These are phyloP conservation scores for Pseudogymnoascus verrucosus DNA, from an alignment of 2,329 filamentous ascomycete species.

Conservation along the genomic window DNA sequence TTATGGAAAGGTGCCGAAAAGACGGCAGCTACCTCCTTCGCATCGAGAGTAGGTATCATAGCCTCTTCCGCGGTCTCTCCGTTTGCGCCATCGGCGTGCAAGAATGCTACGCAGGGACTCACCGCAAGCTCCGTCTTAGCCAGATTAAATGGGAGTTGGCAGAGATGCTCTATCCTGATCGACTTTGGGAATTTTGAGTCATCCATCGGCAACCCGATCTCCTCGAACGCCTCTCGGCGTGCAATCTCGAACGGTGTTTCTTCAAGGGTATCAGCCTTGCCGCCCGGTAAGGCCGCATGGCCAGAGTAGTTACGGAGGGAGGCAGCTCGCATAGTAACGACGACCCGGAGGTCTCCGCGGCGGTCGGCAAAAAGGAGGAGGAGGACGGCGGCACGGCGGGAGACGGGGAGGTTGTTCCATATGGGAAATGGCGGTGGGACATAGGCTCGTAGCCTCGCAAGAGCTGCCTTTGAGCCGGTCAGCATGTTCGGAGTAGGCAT, in stretches of 20 bases:
- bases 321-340: constrained; percentile 60
- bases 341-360: constrained; percentile 66
- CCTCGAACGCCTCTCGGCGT: constrained; percentile 82
- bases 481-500: constrained; percentile 10
- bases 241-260: constrained; percentile 72
- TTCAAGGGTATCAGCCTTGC: constrained; percentile 52
- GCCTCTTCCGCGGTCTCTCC: constrained; percentile 53
- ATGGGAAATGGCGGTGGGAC: constrained; percentile 51
- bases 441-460: constrained; percentile 54
- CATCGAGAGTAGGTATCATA: constrained; percentile 74
- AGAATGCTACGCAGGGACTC: constrained; percentile 67
- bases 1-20: constrained; percentile 85
- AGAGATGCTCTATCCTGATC: constrained; percentile 81
- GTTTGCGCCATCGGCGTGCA: constrained; percentile 51
- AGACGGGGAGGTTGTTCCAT: constrained; percentile 54
- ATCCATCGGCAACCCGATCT: constrained; percentile 77
- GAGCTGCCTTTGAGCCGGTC: constrained; percentile 23
- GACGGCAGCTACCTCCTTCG: constrained; percentile 85
- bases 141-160: constrained; percentile 69
- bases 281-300: constrained; percentile 80
- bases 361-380: constrained; percentile 82
- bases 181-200: constrained; percentile 62
- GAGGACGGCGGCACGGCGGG: constrained; percentile 75
- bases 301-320: constrained; percentile 64
- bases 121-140: constrained; percentile 68